Evolutionary conservation across 2,329 filamentous ascomycete genomes (phyloP).

Genomic region (Epichloe sylvatica): DNA sequence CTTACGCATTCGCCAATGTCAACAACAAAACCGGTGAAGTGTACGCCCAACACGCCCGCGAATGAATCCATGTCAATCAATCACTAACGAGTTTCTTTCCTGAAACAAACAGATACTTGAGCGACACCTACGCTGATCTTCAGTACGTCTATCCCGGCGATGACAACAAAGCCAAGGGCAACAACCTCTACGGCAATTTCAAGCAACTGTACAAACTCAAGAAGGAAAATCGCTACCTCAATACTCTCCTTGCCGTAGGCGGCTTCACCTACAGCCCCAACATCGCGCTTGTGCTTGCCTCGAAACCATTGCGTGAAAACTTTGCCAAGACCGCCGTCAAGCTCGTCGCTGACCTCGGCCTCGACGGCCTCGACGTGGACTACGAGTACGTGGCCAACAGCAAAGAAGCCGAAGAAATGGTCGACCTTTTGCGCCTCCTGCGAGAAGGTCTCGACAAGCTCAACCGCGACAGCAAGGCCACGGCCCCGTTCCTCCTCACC

Average conservation of each 20-base stretch:
- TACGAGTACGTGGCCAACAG: conserved; percentile 37
- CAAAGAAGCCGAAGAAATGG: conserved; percentile 26
- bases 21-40: conserved; percentile 7
- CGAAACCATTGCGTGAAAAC: conserved; percentile 40
- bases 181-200: conserved; percentile 61
- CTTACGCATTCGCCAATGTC: conserved; percentile 45
- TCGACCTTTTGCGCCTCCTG: conserved; percentile 28
- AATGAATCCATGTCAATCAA: too few relatives aligned
- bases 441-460: conserved; percentile 30
- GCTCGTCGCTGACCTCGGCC: too few relatives aligned
- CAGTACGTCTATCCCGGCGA: conserved; percentile 58
- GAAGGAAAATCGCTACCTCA: conserved; percentile 60
- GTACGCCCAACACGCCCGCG: background rate
- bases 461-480: conserved; percentile 19
- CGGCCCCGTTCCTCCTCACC: conserved; percentile 35
- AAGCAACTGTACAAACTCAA: conserved; percentile 69
- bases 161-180: conserved; percentile 34
- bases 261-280: conserved; percentile 58
- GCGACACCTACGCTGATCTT: conserved; percentile 29
- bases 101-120: conserved; percentile 7
- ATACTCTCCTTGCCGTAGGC: conserved; percentile 59
- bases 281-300: conserved; percentile 48
- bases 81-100: background rate
- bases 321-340: conserved; percentile 52
- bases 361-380: conserved; percentile 36